Base-by-base conservation (phyloP, 345 rosid genomes). In the Ailanthus altissimus region DNA sequence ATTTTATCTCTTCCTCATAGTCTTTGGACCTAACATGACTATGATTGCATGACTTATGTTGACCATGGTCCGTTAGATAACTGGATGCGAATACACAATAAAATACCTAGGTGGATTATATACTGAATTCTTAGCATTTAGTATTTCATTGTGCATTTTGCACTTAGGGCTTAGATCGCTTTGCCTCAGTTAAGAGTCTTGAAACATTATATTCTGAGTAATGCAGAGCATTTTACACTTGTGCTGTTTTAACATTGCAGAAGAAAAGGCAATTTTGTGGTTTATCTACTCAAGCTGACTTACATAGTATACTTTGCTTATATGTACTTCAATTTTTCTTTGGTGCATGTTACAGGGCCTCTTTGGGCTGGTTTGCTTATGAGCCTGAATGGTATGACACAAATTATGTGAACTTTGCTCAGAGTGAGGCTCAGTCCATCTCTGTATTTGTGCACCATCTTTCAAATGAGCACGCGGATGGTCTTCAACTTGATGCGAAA, bases 291-390 rank as follows among this genome's bases (percentile, higher is more conserved):
- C 26, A 14, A n/a, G 14, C 42, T 13, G 23, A 56, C 36, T 36
- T 59, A 15, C 26, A 68, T 10, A 5, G 20, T 73, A 25, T 32
- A 58, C n/a, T 36, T 38, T 71, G 47, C 70, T 65, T 75, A 73
- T 66, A 74, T 53, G 77, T 73, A 79, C 59, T 67, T 70, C 43
- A 72, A 68, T 78, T 70, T 80, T 38, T 76, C 63, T 68, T 81
- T 74, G 76, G 45, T 82, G 72, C 73, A 49, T 86, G 67, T 79
- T 85, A 59, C 88, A 97, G 99, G 92, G 89, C 92, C 75, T 88
- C 95, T 75, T 84, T 97, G 88, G 95, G 97, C 78, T 97, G 99
- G 98, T 94, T 97, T 94, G 94, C 98, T 82, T 86, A 81, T 89
- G 97, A 91, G 86, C 97, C 97, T 43, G 97, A 91, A 83, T 97